Base-by-base conservation (phyloP, 176 grass and related monocot genomes). In the Carex cristatella region DNA sequence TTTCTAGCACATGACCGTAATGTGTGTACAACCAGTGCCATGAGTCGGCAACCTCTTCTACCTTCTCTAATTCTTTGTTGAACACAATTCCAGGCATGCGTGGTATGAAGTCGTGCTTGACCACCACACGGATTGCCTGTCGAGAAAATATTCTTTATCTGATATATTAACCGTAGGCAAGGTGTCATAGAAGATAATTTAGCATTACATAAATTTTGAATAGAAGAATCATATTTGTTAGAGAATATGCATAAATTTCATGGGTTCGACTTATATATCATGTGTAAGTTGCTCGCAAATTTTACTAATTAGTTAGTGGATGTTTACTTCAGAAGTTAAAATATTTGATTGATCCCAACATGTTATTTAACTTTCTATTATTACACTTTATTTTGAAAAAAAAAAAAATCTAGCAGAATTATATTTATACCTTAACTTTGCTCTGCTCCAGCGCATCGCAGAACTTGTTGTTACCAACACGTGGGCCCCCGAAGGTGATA, bases 391-490 rank as follows among this genome's bases (percentile, higher is more conserved):
- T 46, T 46, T 46, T 46, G 44, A 4, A 16, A 40, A 40, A 38
- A 38, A 38, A 40, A 40, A 40, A 40, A 40, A 40, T 5, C 38
- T 40, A 40, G 38, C 38, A 40, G 38, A 32, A 76, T 48, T 56
- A 30, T 64, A 83, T 69, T 48, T 56, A 30, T 74, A 83, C 80
- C 51, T 71, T 76, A 35, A 83, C 66, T 18, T 83, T 77, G 23
- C 61, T 63, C 80, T 64, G 44, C 59, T 75, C 86, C 37, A 87
- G 23, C 27, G 12, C 27, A 10, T 83, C 79, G 0, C 81, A 76
- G 80, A 87, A 87, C 16, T 70, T 49, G 44, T 83, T 76, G 69
- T 87, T 83, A 12, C 86, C 86, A 14, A 87, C 69, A 55, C 71
- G 65, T 13, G 86, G 86, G 65, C 67, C 71, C 0, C 79, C 86